phyloP scores from a whole-genome alignment of 108 stramenopile genomes.

The Skeletonema grethae region DNA sequence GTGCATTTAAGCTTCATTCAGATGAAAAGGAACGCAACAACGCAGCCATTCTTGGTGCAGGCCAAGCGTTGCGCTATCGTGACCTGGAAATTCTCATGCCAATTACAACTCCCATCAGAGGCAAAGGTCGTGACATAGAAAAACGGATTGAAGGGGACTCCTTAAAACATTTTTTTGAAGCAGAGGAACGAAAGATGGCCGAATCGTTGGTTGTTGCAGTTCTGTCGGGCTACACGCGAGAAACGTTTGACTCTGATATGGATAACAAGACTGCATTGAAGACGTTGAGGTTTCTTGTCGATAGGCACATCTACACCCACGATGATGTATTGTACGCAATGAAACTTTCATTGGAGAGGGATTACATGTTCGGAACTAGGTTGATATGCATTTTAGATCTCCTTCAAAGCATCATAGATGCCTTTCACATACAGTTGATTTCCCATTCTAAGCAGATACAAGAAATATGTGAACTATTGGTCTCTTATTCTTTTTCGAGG shows the following conservation, averaged over 20 bases:
- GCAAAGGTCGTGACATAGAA: not conserved
- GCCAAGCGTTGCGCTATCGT: not conserved
- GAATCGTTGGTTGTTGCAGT: not conserved
- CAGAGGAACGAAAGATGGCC: not conserved
- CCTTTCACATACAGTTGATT: not conserved
- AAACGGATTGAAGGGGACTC: not conserved
- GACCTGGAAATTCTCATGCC: not conserved
- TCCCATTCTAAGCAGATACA: not conserved
- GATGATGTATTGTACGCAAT: slow-evolving; percentile 5
- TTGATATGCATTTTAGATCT: not conserved
- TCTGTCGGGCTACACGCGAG: not conserved
- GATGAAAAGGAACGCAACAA: not conserved
- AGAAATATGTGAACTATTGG: not conserved
- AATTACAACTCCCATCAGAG: not conserved
- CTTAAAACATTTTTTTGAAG: not conserved
- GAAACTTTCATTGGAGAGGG: not conserved
- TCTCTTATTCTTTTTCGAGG: no score
- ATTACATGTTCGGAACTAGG: not conserved
- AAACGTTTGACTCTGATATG: not conserved
- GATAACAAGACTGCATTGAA: not conserved
- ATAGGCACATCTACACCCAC: not conserved
- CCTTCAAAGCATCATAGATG: not conserved
- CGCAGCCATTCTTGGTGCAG: slow-evolving; percentile 1
- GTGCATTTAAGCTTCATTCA: not conserved
- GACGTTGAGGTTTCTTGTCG: not conserved